Base-by-base conservation (phyloP, 2,329 filamentous ascomycete genomes). In the Sporothrix variecibatus region DNA sequence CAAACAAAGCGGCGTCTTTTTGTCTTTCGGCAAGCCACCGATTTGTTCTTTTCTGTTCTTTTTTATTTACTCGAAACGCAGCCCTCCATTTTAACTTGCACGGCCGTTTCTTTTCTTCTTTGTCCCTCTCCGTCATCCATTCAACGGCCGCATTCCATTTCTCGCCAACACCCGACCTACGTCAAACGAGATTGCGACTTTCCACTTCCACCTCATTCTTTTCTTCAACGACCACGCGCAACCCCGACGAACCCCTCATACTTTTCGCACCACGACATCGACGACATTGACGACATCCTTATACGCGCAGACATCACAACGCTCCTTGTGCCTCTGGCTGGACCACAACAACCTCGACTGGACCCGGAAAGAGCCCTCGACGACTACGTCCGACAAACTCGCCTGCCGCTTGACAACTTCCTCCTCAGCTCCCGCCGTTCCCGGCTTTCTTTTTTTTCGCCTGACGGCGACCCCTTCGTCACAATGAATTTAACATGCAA, bases 401-500 rank as follows among this genome's bases (percentile, higher is more conserved):
- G 6, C 34, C 68, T 26, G 31, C 49, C 17, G 28, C 49, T 40
- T 43, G 49, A 26, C 26, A 4, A 28, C 28, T 40, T 2, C 23
- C 20, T 28, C 20, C 49, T 28, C 34, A n/a, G 4, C 43, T 28
- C 6, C 64, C 40, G 23, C 58, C 58, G 46, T 31, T 20, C 17
- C 34, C 23, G 38, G 58, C 31, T 12, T 26, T 31, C n/a, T 34
- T 60, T 3, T 3, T 31, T 6, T 17, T 43, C 67, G 62, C 53
- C 72, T 43, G 38, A 49, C 72, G 69, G 69, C 73, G 62, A 28
- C 34, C 26, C 23, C 26, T 65, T 58, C 71, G 56, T 46, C 72
- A 71, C 11, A n/a, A 81, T 84, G 80, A 83, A 83, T 76, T 72
- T 81, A 23, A 83, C 82, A 51, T 85, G 84, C 77, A 85, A 85